Conservation (phyloP, 345 rosid genomes). For the Balakata baccata region DNA sequence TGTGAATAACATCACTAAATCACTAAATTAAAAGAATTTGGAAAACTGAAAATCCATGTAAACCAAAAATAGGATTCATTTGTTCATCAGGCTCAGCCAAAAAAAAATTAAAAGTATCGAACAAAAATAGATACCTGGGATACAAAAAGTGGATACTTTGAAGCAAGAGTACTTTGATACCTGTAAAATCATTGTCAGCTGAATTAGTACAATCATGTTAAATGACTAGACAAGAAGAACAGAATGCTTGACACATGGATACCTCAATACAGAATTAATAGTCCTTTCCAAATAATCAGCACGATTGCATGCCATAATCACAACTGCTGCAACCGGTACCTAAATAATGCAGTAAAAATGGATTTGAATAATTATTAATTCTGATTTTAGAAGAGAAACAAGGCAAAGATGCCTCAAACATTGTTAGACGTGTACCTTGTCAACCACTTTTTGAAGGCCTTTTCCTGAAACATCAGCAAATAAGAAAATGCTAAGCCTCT, state of each 20-base stretch:
- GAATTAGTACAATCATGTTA: not conserved
- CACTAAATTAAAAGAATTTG: not conserved
- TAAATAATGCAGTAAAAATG: conserved; percentile 33
- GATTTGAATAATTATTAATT: conserved; percentile 17
- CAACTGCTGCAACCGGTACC: conserved; percentile 87
- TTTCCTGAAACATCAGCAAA: conserved; percentile 54
- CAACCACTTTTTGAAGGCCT: conserved; percentile 53
- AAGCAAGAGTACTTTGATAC: conserved; percentile 69
- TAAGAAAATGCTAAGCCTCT: conserved; percentile 13
- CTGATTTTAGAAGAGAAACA: not conserved
- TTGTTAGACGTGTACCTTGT: conserved; percentile 49
- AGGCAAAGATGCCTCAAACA: conserved; percentile 2
- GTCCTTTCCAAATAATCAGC: conserved; percentile 96
- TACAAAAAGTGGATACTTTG: conserved; percentile 80
- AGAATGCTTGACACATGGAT: conserved; percentile 13
- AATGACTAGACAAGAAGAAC: conserved; percentile 9
- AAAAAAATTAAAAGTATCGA: not conserved
- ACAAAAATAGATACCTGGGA: conserved; percentile 59
- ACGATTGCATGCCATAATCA: conserved; percentile 98
- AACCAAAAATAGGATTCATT: not conserved
- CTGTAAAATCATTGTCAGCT: conserved; percentile 37
- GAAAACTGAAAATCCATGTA: not conserved
- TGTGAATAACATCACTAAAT: not conserved
- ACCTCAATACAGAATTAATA: conserved; percentile 72
- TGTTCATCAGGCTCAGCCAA: not conserved